These are phyloP conservation scores for Fusarium camptoceras DNA, from an alignment of 2,329 filamentous ascomycete species.

Conservation along the genomic window DNA sequence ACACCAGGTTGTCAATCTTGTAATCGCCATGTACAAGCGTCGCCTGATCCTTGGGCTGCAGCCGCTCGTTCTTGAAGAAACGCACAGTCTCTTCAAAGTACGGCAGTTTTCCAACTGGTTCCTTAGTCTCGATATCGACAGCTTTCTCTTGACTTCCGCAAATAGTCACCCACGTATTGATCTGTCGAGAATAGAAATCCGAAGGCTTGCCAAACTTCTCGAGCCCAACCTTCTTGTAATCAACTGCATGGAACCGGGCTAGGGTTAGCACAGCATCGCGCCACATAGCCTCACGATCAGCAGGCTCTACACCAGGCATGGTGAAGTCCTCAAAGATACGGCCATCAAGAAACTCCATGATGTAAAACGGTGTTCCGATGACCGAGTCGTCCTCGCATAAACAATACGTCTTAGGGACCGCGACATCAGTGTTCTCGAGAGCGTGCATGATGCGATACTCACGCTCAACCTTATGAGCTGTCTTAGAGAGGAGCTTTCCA, in stretches of 20 bases:
- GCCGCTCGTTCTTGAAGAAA: conserved; percentile 78
- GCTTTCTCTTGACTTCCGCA: conserved; percentile 81
- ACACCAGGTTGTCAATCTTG: conserved; percentile 93
- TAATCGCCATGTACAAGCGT: conserved; percentile 94
- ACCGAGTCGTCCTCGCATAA: conserved; percentile 86
- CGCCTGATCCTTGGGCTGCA: conserved; percentile 80
- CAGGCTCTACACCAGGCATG: conserved; percentile 76
- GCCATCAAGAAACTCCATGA: conserved; percentile 96
- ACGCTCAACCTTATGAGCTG: conserved; percentile 95
- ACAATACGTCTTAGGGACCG: conserved; percentile 84
- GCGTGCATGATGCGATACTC: conserved; percentile 93
- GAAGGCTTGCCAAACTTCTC: conserved; percentile 76
- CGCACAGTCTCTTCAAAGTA: conserved; percentile 82
- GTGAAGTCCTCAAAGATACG: conserved; percentile 91
- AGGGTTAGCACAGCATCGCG: conserved; percentile 84
- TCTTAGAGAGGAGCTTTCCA: conserved; percentile 91
- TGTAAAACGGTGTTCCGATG: conserved; percentile 93
- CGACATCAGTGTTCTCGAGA: conserved; percentile 80
- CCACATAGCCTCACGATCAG: conserved; percentile 85
- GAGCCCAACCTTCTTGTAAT: conserved; percentile 74
- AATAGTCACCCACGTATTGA: conserved; percentile 84
- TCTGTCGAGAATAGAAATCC: conserved; percentile 88
- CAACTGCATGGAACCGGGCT: conserved; percentile 84
- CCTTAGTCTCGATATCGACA: conserved; percentile 79
- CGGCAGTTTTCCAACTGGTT: conserved; percentile 83